phyloP scores from a whole-genome alignment of 495 filamentous ascomycete genomes.

The Rusavskia elegans region DNA sequence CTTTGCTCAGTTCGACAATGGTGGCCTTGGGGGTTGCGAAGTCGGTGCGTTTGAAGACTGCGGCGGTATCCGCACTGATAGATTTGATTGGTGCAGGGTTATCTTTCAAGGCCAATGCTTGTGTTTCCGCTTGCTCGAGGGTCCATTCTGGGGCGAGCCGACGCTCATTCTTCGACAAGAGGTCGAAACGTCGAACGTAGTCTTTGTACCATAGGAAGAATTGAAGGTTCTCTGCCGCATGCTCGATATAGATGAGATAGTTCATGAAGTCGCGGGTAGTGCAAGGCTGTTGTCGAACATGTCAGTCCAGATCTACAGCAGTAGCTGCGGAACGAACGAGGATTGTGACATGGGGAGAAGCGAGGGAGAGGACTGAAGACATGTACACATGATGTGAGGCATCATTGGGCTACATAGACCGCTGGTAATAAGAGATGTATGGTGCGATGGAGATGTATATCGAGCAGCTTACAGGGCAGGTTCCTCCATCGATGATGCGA shows the following conservation, averaged over 20 bases:
- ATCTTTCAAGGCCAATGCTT: constrained; percentile 13
- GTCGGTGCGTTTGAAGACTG: constrained; percentile 42
- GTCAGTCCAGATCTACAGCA: constrained; percentile 1
- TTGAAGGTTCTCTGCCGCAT: constrained; percentile 61
- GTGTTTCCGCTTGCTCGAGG: constrained; percentile 34
- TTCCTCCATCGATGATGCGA: constrained; percentile 51
- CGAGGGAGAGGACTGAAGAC: too few species aligned
- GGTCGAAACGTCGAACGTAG: constrained; percentile 44
- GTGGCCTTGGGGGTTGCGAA: constrained; percentile 29
- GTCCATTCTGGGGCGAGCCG: constrained; percentile 49
- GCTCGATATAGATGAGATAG: constrained; percentile 61
- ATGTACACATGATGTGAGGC: background rate
- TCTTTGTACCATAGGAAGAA: constrained; percentile 63
- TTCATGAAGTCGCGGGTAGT: constrained; percentile 68
- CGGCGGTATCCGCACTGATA: constrained; percentile 19
- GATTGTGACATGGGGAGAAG: too few species aligned
- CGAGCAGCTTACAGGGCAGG: constrained; percentile 52
- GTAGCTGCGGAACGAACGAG: too few species aligned
- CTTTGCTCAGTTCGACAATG: constrained; percentile 15
- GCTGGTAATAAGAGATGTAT: too few species aligned
- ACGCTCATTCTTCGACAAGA: constrained; percentile 33
- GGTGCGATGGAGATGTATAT: background rate
- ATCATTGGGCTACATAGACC: background rate
- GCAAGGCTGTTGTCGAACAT: constrained; percentile 38
- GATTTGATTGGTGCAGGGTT: constrained; percentile 12